phyloP scores from a whole-genome alignment of 2,329 filamentous ascomycete species.

The Coleophoma cylindrospora region DNA sequence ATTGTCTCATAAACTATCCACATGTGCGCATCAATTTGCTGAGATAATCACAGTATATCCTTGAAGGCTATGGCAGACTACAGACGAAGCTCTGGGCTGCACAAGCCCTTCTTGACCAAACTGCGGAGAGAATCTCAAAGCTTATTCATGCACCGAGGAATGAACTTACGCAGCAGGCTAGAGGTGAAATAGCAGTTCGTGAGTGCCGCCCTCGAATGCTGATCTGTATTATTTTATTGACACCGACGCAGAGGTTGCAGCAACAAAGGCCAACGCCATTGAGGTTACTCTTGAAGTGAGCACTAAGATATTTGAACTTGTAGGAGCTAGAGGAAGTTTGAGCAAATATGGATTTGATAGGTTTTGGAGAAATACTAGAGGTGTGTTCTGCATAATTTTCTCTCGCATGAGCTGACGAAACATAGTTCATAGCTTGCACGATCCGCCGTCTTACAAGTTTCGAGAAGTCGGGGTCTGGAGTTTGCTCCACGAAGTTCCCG shows the following conservation, averaged over 20 bases:
- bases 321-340: conserved; percentile 1
- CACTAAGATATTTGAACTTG: conserved; percentile 1
- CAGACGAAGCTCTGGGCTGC: conserved; percentile 1
- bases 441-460: neutral
- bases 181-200: conserved; percentile 1
- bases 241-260: neutral
- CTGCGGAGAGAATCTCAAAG: neutral
- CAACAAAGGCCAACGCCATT: conserved; percentile 1
- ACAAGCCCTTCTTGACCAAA: neutral
- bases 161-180: neutral
- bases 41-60: neutral
- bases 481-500: neutral
- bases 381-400: neutral
- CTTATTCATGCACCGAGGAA: neutral
- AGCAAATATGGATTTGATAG: conserved; percentile 1
- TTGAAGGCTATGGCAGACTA: conserved; percentile 1
- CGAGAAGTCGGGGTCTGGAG: neutral
- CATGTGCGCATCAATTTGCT: too few relatives aligned
- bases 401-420: neutral
- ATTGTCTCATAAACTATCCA: neutral
- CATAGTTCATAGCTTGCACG: neutral
- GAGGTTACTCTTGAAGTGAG: neutral
- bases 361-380: conserved; percentile 7
- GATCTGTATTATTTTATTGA: neutral
- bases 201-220: neutral